Percentiles rank a stretch among this genome's conserved stretches.
These are phyloP conservation scores for Scheffersomyces illinoinensis DNA, from an alignment of 1,139 yeast genomes.

Conservation along the genomic window DNA sequence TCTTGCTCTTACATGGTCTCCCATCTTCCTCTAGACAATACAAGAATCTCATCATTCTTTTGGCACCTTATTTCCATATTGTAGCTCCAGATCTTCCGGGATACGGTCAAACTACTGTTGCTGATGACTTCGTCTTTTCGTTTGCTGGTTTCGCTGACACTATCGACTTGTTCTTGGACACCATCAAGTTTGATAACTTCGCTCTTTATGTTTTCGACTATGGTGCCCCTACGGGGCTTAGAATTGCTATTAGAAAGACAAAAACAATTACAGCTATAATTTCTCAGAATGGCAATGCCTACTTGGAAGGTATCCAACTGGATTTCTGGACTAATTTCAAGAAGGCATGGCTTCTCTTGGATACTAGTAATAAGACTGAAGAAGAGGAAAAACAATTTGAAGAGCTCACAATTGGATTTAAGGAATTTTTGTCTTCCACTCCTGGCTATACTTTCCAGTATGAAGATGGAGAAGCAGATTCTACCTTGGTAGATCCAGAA, in stretches of 20 bases:
- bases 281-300: constrained; percentile 47
- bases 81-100: constrained; percentile 50
- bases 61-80: constrained; percentile 34
- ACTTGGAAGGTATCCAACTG: constrained; percentile 36
- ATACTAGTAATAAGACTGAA: constrained; percentile 3
- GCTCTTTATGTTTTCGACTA: constrained; percentile 42
- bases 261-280: constrained; percentile 27
- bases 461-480: constrained; percentile 24
- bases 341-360: constrained; percentile 27
- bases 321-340: constrained; percentile 37
- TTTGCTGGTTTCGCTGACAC: constrained; percentile 34
- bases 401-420: constrained; percentile 13
- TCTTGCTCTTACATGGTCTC: constrained; percentile 43
- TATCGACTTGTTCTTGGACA: constrained; percentile 28
- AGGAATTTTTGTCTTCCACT: constrained; percentile 14
- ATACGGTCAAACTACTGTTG: constrained; percentile 38
- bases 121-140: constrained; percentile 22
- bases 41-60: constrained; percentile 33
- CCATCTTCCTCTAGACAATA: constrained; percentile 45
- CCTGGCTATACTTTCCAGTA: constrained; percentile 28
- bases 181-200: constrained; percentile 25
- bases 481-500: constrained; percentile 28
- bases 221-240: constrained; percentile 43
- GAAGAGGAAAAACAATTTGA: constrained; percentile 3
- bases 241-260: constrained; percentile 34